A percentile compares a stretch with the other conserved stretches of the same genome.
These are phyloP conservation scores for Salisapilia sapeloensis DNA, from an alignment of 352 stramenopile species.

Conservation along the genomic window DNA sequence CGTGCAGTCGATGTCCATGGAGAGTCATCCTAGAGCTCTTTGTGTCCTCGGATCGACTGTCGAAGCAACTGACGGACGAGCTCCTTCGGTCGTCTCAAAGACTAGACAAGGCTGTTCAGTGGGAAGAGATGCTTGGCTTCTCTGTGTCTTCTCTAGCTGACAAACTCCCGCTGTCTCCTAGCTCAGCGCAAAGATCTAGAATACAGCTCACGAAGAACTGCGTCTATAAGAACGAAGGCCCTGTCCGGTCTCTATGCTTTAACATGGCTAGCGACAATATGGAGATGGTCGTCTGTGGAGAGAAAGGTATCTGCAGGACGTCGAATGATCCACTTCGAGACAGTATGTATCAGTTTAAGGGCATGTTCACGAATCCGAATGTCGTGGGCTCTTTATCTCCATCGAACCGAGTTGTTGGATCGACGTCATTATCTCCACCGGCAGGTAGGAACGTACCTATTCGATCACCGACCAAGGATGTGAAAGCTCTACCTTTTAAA, in stretches of 20 bases:
- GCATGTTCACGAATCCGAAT: slow-evolving; percentile 46
- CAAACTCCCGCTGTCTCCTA: no score
- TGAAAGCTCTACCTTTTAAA: slow-evolving; percentile 53
- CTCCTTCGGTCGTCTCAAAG: no score
- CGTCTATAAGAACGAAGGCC: slow-evolving; percentile 66
- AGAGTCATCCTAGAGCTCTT: slow-evolving; percentile 55
- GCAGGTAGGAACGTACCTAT: no score
- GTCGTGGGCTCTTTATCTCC: slow-evolving; percentile 10
- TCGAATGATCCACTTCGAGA: slow-evolving; percentile 47
- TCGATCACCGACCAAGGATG: slow-evolving; percentile 4
- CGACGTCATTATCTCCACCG: no score
- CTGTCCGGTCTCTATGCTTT: slow-evolving; percentile 73
- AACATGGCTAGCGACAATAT: slow-evolving; percentile 34
- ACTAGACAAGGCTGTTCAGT: no score
- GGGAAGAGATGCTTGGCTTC: no score
- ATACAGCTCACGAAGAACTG: no score
- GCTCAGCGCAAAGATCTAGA: no score
- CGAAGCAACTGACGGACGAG: no score
- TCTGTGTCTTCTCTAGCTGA: no score
- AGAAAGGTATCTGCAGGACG: slow-evolving; percentile 53
- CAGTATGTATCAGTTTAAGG: slow-evolving; percentile 67
- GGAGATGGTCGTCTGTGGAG: slow-evolving; percentile 60
- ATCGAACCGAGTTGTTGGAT: no score
- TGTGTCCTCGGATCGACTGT: no score
- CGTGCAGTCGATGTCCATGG: slow-evolving; percentile 56